phyloP scores from a whole-genome alignment of 2,329 filamentous ascomycete species.

The Aureobasidium subglaciale region DNA sequence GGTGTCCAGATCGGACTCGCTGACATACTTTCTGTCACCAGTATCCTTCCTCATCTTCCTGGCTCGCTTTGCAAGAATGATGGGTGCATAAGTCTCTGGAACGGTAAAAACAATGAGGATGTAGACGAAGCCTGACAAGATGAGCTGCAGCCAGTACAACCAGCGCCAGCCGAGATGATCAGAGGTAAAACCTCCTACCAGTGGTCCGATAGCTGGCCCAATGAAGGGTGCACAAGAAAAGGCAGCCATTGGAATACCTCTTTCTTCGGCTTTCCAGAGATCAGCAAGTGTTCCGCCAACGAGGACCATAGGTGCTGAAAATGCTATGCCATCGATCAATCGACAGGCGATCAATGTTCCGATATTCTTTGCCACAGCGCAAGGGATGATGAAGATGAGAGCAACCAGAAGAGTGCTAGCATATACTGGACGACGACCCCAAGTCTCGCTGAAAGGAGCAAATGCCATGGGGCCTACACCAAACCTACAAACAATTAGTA shows the following conservation, averaged over 20 bases:
- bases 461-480: conserved; percentile 71
- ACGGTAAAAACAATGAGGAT: conserved; percentile 78
- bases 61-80: conserved; percentile 63
- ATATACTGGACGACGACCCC: conserved; percentile 67
- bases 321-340: conserved; percentile 73
- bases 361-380: conserved; percentile 69
- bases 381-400: conserved; percentile 73
- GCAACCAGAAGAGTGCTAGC: conserved; percentile 60
- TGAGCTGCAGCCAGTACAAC: conserved; percentile 83
- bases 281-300: conserved; percentile 78
- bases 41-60: conserved; percentile 63
- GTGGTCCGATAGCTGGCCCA: conserved; percentile 57
- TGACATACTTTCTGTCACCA: conserved; percentile 61
- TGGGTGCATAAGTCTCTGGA: conserved; percentile 80
- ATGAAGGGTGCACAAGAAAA: conserved; percentile 79
- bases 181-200: conserved; percentile 69
- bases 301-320: conserved; percentile 79
- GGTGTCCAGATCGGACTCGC: conserved; percentile 71
- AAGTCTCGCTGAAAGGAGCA: conserved; percentile 69
- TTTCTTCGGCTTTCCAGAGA: conserved; percentile 76
- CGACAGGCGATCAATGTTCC: conserved; percentile 68
- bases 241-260: conserved; percentile 79
- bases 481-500: conserved; percentile 48
- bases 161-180: conserved; percentile 69
- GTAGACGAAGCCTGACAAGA: conserved; percentile 64